Evolutionary conservation across 2,329 filamentous ascomycete species (phyloP), one percentile per base, ranked within the genome.

Genomic region (Aaosphaeria pasadenensis): DNA sequence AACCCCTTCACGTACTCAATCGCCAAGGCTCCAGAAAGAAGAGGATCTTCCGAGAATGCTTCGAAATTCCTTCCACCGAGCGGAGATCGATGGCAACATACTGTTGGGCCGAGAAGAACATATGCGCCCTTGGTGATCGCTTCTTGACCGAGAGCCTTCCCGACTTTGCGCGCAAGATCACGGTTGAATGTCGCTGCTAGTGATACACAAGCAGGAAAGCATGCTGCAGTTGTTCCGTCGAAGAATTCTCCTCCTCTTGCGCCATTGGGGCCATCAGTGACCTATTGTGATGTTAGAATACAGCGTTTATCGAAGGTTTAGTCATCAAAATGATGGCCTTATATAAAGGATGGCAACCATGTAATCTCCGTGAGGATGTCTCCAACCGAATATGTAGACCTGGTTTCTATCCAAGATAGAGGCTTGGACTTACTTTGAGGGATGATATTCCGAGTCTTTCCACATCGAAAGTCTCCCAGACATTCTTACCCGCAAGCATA

Each of bases 191-290:
- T 65, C 5, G 63, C 60, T 0, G 59, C 64, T 7, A 90, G 75
- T 0, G 84, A 87, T 44, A 88, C 83, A 48, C 85, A 86, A 53
- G 86, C 89, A 6, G 87, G 87, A 53, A 90, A 86, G 42, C 88
- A 80, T 11, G 87, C 87, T 24, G 87, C 86, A 71, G 86, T 67
- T 7, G 69, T 74, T 42, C 83, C 80, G 54, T 82, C 78, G 68
- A 85, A 85, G 74, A 85, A 86, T 48, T 76, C 78, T 1, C 48
- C 53, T 29, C 83, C 84, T 49, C 84, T 76, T n/a, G 84, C 77
- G 42, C 84, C 84, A 59, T 86, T 86, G 41, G 85, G 84, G 0
- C 84, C 84, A 53, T 87, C 84, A 29, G 80, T 79, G 38, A 83
- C 71, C 29, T 83, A 29, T 32, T 24, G 24, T 24, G 17, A 11